Evolutionary conservation across 2,329 filamentous ascomycete genomes (phyloP).

Genomic region (Cercospora nicotianae): DNA sequence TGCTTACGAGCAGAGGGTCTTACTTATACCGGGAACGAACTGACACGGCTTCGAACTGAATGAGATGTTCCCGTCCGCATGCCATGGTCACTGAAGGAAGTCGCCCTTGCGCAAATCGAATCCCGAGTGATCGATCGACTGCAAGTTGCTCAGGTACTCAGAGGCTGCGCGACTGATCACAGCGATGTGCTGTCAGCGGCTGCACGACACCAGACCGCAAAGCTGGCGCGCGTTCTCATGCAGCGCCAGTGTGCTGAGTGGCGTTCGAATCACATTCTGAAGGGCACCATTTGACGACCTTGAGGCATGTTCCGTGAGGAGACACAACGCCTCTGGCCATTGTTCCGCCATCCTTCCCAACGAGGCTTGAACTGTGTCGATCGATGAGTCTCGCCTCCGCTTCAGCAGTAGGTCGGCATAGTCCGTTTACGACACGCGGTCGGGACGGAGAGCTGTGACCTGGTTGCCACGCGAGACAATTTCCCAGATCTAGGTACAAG

Average conservation of each 20-base stretch:
- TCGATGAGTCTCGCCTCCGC: conserved; percentile 1
- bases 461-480: not conserved
- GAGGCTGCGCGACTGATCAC: not conserved
- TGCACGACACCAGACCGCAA: not conserved
- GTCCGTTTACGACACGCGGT: not conserved
- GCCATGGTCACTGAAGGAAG: not conserved
- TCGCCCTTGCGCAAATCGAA: not conserved
- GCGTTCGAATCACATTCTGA: not conserved
- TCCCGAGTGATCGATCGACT: not conserved
- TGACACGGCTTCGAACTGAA: not conserved
- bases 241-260: not conserved
- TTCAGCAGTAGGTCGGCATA: not conserved
- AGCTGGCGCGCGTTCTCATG: not conserved
- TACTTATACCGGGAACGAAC: not conserved
- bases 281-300: not conserved
- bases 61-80: not conserved
- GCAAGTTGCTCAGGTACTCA: not conserved
- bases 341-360: not conserved
- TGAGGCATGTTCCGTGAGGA: not conserved
- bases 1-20: not conserved
- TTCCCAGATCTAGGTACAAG: not conserved
- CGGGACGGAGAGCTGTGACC: not conserved
- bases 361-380: not conserved
- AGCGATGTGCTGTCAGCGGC: not conserved
- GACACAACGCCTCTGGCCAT: not conserved